These are phyloP conservation scores for Paecilomyces sp. DNA, from an alignment of 2,329 filamentous ascomycete genomes.

Conservation along the genomic window DNA sequence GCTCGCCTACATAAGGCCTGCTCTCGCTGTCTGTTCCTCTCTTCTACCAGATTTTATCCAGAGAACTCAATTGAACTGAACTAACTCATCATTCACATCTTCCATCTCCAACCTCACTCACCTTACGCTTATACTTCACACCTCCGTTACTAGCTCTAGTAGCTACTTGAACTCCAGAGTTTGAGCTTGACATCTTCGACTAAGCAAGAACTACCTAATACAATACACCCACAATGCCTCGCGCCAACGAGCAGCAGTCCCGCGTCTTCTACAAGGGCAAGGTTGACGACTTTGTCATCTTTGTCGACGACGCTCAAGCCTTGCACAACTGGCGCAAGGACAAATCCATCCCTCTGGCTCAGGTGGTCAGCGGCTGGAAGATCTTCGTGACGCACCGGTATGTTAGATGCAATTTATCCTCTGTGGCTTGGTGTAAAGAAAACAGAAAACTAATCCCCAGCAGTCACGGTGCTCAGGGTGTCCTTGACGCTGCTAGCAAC, in stretches of 20 bases:
- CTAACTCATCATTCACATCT: not conserved
- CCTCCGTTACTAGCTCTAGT: not conserved
- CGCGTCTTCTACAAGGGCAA: conserved; percentile 84
- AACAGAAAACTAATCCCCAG: not conserved
- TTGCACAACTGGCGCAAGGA: conserved; percentile 72
- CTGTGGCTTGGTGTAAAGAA: not conserved
- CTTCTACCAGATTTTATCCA: not conserved
- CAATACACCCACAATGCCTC: conserved; percentile 49
- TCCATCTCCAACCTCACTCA: not conserved
- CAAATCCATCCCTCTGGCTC: conserved; percentile 67
- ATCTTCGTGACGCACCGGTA: conserved; percentile 87
- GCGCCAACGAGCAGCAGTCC: conserved; percentile 61
- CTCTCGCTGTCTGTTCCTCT: not conserved
- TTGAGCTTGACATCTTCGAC: not conserved
- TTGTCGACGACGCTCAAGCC: conserved; percentile 46
- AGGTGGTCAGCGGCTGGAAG: conserved; percentile 84
- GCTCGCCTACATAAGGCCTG: conserved; percentile 1
- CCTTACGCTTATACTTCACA: not conserved
- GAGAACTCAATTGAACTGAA: not conserved
- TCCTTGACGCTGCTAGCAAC: conserved; percentile 69
- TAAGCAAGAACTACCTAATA: not conserved
- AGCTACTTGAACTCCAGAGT: not conserved
- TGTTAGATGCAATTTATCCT: conserved; percentile 27
- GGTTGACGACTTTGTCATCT: conserved; percentile 62
- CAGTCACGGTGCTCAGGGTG: conserved; percentile 81